These are phyloP conservation scores for Peniophora sp. DNA, from an alignment of 1,284 basidiomycete species.

Conservation along the genomic window DNA sequence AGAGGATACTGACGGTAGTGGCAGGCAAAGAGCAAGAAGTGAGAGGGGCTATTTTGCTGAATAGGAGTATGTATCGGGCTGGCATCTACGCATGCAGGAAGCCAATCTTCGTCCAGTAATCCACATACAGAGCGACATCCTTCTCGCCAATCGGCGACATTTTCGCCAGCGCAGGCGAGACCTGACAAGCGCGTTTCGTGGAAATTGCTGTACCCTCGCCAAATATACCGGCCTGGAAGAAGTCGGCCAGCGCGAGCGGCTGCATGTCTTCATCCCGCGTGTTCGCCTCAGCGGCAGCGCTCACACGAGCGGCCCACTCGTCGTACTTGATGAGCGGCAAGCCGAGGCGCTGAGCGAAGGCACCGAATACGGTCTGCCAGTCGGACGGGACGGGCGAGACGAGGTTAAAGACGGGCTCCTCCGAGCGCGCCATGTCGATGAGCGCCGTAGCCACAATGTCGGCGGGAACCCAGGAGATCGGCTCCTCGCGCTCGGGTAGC, in stretches of 20 bases:
- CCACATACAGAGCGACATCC: background rate
- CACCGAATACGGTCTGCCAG: background rate
- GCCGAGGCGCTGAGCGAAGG: background rate
- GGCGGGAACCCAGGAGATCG: slow-evolving; percentile 21
- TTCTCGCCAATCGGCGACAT: background rate
- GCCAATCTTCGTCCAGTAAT: background rate
- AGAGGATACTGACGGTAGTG: too few relatives aligned
- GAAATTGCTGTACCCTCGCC: background rate
- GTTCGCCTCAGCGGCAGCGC: background rate
- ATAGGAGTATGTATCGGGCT: too few relatives aligned
- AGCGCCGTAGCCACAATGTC: slow-evolving; percentile 20
- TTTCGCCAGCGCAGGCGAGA: background rate
- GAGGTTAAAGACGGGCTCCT: slow-evolving; percentile 11
- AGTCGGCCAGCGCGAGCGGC: background rate
- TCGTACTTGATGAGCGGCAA: background rate
- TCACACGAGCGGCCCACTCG: background rate
- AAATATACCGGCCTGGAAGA: background rate
- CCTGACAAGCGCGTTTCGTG: background rate
- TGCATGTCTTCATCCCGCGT: background rate
- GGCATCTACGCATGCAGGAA: background rate
- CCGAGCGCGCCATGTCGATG: slow-evolving; percentile 14
- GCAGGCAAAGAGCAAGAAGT: too few relatives aligned
- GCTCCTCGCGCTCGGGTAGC: slow-evolving; percentile 3
- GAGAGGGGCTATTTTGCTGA: too few relatives aligned
- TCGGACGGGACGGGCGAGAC: slow-evolving; percentile 8